These are phyloP conservation scores for Piper longum DNA, from an alignment of 164 flowering plant species.

Conservation along the genomic window DNA sequence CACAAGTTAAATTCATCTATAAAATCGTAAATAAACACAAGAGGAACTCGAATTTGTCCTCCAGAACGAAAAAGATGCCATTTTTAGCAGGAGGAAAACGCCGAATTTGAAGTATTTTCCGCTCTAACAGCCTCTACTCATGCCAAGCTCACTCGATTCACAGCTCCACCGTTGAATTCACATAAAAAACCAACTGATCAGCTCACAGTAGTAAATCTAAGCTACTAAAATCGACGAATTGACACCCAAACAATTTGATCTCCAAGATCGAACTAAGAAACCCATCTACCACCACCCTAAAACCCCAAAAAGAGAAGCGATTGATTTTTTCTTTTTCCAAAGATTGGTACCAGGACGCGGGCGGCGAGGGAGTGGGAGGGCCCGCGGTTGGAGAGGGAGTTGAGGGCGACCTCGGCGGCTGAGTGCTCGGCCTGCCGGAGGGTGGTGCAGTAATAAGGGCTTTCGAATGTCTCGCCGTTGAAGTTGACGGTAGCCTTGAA, in stretches of 20 bases:
- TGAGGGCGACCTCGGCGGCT: constrained; percentile 95
- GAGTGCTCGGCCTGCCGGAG: constrained; percentile 97
- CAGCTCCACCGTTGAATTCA: background rate
- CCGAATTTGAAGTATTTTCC: too few relatives aligned
- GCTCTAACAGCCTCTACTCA: background rate
- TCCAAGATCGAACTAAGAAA: background rate
- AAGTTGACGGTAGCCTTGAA: constrained; percentile 91
- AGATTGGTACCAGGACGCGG: constrained; percentile 45
- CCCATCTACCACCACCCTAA: background rate
- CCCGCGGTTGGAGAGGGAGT: constrained; percentile 65
- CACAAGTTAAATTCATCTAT: background rate
- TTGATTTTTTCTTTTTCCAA: constrained; percentile 3
- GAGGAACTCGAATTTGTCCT: background rate
- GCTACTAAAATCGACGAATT: background rate
- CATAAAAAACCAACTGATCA: background rate
- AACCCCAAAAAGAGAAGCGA: background rate
- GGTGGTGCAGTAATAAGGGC: constrained; percentile 72
- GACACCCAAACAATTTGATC: background rate
- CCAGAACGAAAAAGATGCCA: background rate
- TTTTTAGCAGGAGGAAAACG: background rate
- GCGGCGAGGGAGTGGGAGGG: constrained; percentile 92
- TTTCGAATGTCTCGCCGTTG: constrained; percentile 85
- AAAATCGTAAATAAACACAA: too few relatives aligned
- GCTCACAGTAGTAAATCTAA: background rate
- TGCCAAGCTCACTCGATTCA: background rate